Evolutionary conservation across 371 early-diverging fungal genomes (phyloP).

Genomic region (Mortierella sp.): DNA sequence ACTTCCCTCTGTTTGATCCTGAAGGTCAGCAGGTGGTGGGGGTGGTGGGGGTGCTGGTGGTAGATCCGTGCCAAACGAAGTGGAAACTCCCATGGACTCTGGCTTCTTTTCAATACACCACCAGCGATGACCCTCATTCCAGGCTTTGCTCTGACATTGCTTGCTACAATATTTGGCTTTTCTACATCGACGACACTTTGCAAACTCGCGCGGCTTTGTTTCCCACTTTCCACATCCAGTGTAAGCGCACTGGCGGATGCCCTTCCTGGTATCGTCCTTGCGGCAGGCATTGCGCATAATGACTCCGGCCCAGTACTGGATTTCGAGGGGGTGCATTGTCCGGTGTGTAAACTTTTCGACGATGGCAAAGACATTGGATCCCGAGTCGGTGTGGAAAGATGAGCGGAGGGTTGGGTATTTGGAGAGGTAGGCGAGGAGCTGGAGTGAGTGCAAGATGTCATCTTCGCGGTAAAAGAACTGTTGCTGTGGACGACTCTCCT

Average conservation of each 20-base stretch:
- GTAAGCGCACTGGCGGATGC: constrained; percentile 80
- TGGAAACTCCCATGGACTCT: constrained; percentile 45
- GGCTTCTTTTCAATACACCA: constrained; percentile 80
- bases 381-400: constrained; percentile 69
- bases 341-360: constrained; percentile 81
- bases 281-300: constrained; percentile 87
- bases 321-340: constrained; percentile 67
- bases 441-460: constrained; percentile 85
- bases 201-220: constrained; percentile 78
- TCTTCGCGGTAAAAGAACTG: constrained; percentile 78
- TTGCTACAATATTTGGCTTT: constrained; percentile 86
- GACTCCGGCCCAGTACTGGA: constrained; percentile 82
- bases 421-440: constrained; percentile 86
- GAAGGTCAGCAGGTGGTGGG: constrained; percentile 50
- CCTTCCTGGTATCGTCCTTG: constrained; percentile 77
- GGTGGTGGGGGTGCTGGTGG: constrained; percentile 52
- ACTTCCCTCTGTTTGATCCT: constrained; percentile 33
- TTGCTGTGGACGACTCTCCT: constrained; percentile 27
- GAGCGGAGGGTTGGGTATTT: constrained; percentile 83
- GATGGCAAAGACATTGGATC: constrained; percentile 75
- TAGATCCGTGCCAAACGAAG: constrained; percentile 41
- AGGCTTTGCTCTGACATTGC: constrained; percentile 78
- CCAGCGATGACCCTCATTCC: constrained; percentile 83
- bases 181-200: constrained; percentile 84
- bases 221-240: constrained; percentile 84